phyloP scores from a whole-genome alignment of 352 stramenopile genomes.

The Globisporangium paroecandrum region DNA sequence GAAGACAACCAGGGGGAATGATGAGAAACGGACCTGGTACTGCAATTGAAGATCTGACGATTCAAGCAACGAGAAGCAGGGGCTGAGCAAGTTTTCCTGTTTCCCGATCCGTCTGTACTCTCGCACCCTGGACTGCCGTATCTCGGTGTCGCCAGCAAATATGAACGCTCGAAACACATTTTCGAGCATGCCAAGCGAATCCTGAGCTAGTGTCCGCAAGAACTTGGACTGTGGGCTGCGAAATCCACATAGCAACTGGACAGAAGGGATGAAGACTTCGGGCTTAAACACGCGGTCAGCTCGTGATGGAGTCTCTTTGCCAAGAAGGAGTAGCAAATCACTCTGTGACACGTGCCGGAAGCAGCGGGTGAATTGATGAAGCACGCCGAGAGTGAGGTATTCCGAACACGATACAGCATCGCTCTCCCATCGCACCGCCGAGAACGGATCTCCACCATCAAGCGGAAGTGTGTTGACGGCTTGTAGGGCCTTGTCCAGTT shows the following conservation, averaged over 20 bases:
- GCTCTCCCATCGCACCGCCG: not conserved
- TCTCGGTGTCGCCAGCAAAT: too few relatives aligned
- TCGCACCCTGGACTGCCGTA: not conserved
- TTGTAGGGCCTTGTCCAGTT: not conserved
- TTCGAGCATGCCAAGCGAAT: not conserved
- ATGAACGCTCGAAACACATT: constrained; percentile 1
- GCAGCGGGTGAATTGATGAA: constrained; percentile 15
- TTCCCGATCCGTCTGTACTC: not conserved
- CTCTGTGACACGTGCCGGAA: not conserved
- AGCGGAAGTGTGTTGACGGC: not conserved
- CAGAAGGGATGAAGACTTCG: not conserved
- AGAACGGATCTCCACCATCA: not conserved
- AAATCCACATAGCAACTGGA: not conserved
- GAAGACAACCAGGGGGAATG: not conserved
- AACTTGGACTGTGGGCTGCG: not conserved
- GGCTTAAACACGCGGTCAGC: constrained; percentile 2
- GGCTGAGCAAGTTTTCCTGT: not conserved
- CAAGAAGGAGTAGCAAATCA: constrained; percentile 6
- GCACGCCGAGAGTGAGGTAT: not conserved
- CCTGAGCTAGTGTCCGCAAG: not conserved
- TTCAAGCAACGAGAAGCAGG: not conserved
- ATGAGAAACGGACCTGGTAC: not conserved
- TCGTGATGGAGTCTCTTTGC: not conserved
- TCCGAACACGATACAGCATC: not conserved
- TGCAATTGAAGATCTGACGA: not conserved